Conservation (phyloP, 139 green algal genomes). For the Volvox reticuliferus region DNA sequence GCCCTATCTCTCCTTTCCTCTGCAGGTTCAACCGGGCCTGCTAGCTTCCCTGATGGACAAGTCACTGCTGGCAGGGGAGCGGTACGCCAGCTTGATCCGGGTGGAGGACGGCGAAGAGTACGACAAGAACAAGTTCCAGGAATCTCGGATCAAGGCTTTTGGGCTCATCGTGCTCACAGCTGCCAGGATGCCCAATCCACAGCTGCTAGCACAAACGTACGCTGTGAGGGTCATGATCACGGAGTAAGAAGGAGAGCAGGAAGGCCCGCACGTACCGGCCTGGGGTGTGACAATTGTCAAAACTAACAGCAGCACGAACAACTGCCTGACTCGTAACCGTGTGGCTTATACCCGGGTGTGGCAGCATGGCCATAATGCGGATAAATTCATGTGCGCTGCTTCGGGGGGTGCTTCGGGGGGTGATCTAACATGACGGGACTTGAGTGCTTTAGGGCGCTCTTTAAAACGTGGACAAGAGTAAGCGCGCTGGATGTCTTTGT, state of each 20-base stretch:
- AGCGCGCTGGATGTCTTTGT: too few species aligned
- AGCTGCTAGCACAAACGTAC: constrained; percentile 16
- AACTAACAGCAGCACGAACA: too few species aligned
- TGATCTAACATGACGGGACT: too few species aligned
- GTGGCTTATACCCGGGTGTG: too few species aligned
- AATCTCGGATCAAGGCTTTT: constrained; percentile 40
- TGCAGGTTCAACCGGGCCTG: constrained; percentile 49
- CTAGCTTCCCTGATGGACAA: constrained; percentile 45
- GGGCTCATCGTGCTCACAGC: constrained; percentile 42
- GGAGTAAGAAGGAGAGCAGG: background rate
- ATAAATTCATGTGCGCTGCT: too few species aligned
- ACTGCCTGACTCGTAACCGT: too few species aligned
- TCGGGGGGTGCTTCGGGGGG: too few species aligned
- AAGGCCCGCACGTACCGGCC: too few species aligned
- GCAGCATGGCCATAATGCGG: too few species aligned
- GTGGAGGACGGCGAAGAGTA: constrained; percentile 65
- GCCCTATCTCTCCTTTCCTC: background rate
- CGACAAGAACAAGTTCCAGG: constrained; percentile 60
- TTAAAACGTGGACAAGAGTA: too few species aligned
- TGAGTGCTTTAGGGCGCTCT: too few species aligned
- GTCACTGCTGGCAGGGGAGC: constrained; percentile 50
- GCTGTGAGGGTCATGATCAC: constrained; percentile 36
- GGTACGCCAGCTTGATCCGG: constrained; percentile 54
- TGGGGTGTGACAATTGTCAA: too few species aligned
- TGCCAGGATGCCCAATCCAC: background rate